phyloP scores from a whole-genome alignment of 352 stramenopile genomes.

The Phytopythium sindhum region DNA sequence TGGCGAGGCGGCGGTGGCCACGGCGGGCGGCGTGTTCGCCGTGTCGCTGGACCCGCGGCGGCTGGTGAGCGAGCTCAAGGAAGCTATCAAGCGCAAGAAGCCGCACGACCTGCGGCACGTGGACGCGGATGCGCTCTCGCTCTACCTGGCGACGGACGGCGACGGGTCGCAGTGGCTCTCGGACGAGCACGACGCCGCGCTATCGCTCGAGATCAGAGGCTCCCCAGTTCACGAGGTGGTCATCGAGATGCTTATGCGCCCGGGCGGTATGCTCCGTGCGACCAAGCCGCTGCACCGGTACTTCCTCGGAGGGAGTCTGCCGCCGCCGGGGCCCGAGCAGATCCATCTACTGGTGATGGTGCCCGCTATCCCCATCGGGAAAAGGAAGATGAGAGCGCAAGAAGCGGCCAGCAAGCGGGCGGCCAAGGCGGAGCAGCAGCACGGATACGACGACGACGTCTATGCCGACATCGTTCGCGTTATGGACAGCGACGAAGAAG shows the following conservation, averaged over 20 bases:
- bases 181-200: conserved; percentile 10
- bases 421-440: background rate
- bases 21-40: conserved; percentile 10
- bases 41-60: background rate
- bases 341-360: conserved; percentile 6
- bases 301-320: background rate
- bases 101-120: conserved; percentile 11
- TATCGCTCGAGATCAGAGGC: conserved; percentile 6
- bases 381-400: conserved; percentile 1
- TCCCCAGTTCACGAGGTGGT: conserved; percentile 5
- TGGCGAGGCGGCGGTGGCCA: background rate
- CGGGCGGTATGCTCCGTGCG: background rate
- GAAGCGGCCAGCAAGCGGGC: background rate
- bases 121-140: conserved; percentile 8
- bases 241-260: background rate
- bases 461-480: conserved; percentile 4
- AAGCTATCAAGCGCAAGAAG: conserved; percentile 12
- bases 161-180: conserved; percentile 3
- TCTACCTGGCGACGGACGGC: conserved; percentile 2
- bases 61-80: conserved; percentile 13
- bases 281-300: conserved; percentile 8
- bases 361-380: background rate
- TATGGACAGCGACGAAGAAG: conserved; percentile 6
- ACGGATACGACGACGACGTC: background rate
- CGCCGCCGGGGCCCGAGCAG: background rate